Evolutionary conservation across 2,329 filamentous ascomycete species (phyloP), one percentile per base, ranked within the genome.

Genomic region (Thermoascus crustaceus): DNA sequence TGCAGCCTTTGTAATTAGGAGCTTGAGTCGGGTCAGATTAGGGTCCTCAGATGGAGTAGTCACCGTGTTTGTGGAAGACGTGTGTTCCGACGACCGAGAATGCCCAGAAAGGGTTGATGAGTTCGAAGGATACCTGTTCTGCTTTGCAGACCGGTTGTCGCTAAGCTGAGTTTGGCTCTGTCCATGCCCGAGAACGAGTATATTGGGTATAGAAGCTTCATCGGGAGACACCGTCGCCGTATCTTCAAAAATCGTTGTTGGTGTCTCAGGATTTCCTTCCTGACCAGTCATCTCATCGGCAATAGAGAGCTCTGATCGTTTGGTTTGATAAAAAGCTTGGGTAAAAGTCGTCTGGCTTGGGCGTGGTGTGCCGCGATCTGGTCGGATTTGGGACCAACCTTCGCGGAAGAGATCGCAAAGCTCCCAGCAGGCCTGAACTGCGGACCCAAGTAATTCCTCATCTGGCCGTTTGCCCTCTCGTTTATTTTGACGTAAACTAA

Each of bases 191-290:
- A 94, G 73, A 0, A 95, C 80, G 34, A 94, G 72, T 47, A 95
- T 94, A 52, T 94, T 93, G 4, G 86, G 88, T 36, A 87, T 75
- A 24, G 78, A 80, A 0, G 80, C 76, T 45, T 84, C 84, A 37
- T 89, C 85, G 0, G 83, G 82, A 0, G 87, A 93, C 3, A 85
- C 78, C 0, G 84, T 87, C 50, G 91, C 80, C 0, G 82, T 86
- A 54, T 96, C 88, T 57, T 95, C 89, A 49, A 95, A 95, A 47
- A 95, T 87, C 4, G 88, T 96, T 1, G 89, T 89, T 0, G 88
- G 88, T 0, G 88, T 96, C 63, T 96, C 89, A 1, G 88, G 88
- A 4, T 67, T 61, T 5, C 47, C 46, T 30, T 46, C 44, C 14
- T 53, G 52, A 23, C 43, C 46, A 23, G 46, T 41, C 20, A 46